These are phyloP conservation scores for Polygonum aviculare DNA, from an alignment of 148 eudicot genomes.

Conservation along the genomic window DNA sequence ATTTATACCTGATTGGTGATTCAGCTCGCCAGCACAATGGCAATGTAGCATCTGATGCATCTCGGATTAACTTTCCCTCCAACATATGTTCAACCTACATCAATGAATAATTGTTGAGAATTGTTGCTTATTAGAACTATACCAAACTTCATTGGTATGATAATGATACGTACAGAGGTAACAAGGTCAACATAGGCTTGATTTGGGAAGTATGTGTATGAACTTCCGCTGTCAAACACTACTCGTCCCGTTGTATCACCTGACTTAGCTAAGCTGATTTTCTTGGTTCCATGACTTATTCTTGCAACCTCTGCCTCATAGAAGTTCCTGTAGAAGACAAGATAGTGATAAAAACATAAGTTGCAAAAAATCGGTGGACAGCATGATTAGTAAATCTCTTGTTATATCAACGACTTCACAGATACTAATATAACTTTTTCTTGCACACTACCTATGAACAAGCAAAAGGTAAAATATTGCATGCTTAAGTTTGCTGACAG, in stretches of 20 bases:
- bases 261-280: slow-evolving; percentile 25
- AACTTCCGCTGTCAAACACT: slow-evolving; percentile 57
- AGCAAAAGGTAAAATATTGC: no score
- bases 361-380: no score
- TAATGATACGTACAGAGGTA: slow-evolving; percentile 26
- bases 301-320: slow-evolving; percentile 29
- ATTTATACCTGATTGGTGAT: slow-evolving; percentile 34
- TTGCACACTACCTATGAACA: no score
- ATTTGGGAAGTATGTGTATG: slow-evolving; percentile 46
- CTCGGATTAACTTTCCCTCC: slow-evolving; percentile 27
- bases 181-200: slow-evolving; percentile 40
- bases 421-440: no score
- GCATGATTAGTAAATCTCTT: no score
- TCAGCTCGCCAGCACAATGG: slow-evolving; percentile 57
- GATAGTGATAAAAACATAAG: neutral
- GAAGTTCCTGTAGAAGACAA: slow-evolving; percentile 25
- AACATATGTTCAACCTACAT: slow-evolving; percentile 35
- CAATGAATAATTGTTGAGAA: neutral
- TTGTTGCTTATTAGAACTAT: neutral
- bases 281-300: slow-evolving; percentile 34
- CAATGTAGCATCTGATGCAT: slow-evolving; percentile 37
- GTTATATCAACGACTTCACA: no score
- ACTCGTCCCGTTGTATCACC: slow-evolving; percentile 17
- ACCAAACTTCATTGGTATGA: neutral
- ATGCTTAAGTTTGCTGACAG: no score